Base-by-base conservation (phyloP, 139 green algal genomes). In the Cymbomonas tetramitiformis region DNA sequence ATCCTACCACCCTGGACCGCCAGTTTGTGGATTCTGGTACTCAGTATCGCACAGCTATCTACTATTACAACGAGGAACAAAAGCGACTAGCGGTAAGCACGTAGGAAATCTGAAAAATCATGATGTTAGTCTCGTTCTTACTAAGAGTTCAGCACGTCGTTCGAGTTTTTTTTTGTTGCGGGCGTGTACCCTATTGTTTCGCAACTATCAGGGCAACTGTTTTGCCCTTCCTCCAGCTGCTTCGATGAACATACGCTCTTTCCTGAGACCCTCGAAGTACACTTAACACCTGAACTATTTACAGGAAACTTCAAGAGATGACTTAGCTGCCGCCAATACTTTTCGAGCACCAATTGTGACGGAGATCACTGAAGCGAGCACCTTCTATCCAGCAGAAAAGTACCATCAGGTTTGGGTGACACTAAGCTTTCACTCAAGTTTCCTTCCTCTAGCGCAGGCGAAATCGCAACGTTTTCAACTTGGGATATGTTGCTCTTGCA, bases 311-410 rank as follows among this genome's bases (percentile, higher is more conserved):
- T 47, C 23, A 21, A 47, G 23, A 19, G 39, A 25, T 19, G 38
- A 4, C 2, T 51, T 55, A 21, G 30, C 48, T 8, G 48, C 38
- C 5, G 39, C 48, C 1, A 36, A 38, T n/a, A 10, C 30, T 12
- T 61, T 65, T 31, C 7, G 34, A 1, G 39, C 39, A 24, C n/a
- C 30, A 5, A 54, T 72, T 3, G 50, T 57, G 33, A 65, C 56
- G 41, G 41, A 51, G 43, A 57, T 72, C 29, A 28, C 33, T 2
- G 34, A 46, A n/a, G 47, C 43, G 34, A 26, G 19, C 1, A 12
- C 40, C 15, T 72, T 72, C 49, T 72, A 50, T 40, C 57, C 51
- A 1, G 64, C 64, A 6, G 64, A 72, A 43, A 36, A 54, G 32
- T 72, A 72, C 31, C 64, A 72, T 46, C 64, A 72, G 43, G 8